phyloP scores from a whole-genome alignment of 768 basidiomycete species.

The Myochromella boudieri region DNA sequence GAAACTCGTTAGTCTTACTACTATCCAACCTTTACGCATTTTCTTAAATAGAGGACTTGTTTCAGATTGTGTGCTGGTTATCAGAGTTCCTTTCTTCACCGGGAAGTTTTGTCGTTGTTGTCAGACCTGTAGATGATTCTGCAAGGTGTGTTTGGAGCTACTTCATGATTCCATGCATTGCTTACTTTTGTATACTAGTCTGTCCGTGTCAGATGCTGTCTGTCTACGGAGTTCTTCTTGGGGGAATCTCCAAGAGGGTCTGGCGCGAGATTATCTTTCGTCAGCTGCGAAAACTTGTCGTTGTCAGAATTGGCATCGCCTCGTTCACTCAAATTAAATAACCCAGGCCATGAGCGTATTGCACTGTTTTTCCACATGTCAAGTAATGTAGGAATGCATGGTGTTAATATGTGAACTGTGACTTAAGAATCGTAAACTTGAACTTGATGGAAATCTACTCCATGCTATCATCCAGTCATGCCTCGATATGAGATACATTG shows the following conservation, averaged over 20 bases:
- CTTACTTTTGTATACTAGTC: too few species aligned
- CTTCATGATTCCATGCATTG: too few species aligned
- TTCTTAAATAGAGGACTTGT: too few species aligned
- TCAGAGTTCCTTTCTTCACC: neutral
- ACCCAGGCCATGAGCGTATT: conserved; percentile 13
- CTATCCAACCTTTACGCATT: too few species aligned
- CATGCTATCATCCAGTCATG: too few species aligned
- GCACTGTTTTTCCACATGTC: conserved; percentile 2
- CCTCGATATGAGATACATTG: neutral
- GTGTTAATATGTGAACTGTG: conserved; percentile 4
- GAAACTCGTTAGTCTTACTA: neutral
- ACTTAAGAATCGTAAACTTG: neutral
- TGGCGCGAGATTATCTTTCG: too few species aligned
- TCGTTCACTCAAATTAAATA: conserved; percentile 19
- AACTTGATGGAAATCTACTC: neutral
- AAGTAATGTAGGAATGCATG: conserved; percentile 12
- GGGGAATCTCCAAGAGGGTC: too few species aligned
- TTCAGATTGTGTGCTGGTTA: neutral
- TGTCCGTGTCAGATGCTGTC: too few species aligned
- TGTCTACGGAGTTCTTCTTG: too few species aligned
- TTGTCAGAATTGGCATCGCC: too few species aligned
- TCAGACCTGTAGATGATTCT: neutral
- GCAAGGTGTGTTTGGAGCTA: neutral
- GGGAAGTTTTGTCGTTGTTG: neutral
- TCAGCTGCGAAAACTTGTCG: too few species aligned